Base-by-base conservation (phyloP, 1,284 basidiomycete genomes). In the Cryptococcus wingfieldii region DNA sequence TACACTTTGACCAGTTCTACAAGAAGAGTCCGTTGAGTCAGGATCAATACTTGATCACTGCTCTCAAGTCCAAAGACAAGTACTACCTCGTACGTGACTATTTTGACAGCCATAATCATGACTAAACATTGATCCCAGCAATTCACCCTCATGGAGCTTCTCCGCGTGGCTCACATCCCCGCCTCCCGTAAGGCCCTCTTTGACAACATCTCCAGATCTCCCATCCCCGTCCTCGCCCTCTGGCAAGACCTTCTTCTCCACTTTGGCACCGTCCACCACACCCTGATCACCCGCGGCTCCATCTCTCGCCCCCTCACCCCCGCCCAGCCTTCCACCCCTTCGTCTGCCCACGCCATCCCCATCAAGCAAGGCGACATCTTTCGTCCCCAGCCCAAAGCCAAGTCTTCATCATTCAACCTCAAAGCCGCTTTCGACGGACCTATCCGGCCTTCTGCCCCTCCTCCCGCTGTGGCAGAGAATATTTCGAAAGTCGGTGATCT, bases 61-160 rank as follows among this genome's bases (percentile, higher is more conserved):
- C 70, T 10, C 59, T 75, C 10, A 54, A 63, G 44, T 64, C 65
- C 16, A 56, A 65, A 41, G 63, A 73, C 46, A 45, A 55, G 5
- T 72, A 72, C 46, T 64, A 69, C 55, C 47, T 69, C 9, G 69
- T 67, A 27, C 61, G 67, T 53, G 18, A 58, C 45, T 8, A n/a
- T 19, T 43, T 16, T 12, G 12, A 9, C 23, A 18, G 41, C 41
- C 31, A 10, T 39, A 7, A 42, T 16, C n/a, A 42, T 42, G 12
- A 23, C 23, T 42, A 7, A 42, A 10, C 19, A 18, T 23, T 8
- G 1, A 28, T 5, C 16, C 5, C 46, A 71, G 69, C 66, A 70
- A 59, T 71, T 73, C 61, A 75, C 74, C 1, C 47, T 73, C n/a
- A 67, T 74, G 62, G 74, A 75, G 61, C 62, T 75, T 2, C 60